Evolutionary conservation across 2,329 filamentous ascomycete species (phyloP), one percentile per base, ranked within the genome.

Genomic region (Trichophyton benhamiae): DNA sequence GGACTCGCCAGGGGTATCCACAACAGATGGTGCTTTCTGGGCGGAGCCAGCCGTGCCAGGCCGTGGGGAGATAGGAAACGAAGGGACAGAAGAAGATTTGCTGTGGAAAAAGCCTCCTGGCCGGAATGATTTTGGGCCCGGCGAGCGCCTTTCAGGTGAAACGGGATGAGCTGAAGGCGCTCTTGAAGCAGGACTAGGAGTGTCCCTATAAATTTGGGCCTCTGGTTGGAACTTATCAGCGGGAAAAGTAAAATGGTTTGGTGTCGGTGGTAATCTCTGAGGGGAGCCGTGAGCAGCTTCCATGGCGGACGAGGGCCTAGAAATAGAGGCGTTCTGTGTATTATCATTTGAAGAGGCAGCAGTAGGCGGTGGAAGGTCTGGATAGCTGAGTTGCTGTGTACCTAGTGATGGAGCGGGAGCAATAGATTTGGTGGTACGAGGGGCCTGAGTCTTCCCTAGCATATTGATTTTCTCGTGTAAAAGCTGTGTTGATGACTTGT

Each of bases 391-490:
- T 48, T 74, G 71, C 48, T 69, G 67, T 65, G 49, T n/a, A 55
- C 27, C 52, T 41, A 69, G 64, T n/a, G 69, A 66, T 17, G 68
- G 63, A 33, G 66, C 67, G 3, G 75, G 67, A 22, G 75, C 71
- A 48, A 78, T 78, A 7, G 77, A 79, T 63, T 79, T 78, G 5
- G 74, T 77, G 5, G 74, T 71, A 53, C 77, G 71, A 42, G 74
- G 70, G 66, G 78, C 70, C 60, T 78, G 77, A 63, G 81, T 75
- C 73, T 85, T 79, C 41, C 82, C 82, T 44, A 87, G 79, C 79
- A 86, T 83, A 64, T 86, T 95, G 68, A 99, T 97, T 68, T 91
- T 90, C 68, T 97, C 92, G 66, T 96, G 91, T 15, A 99, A 79
- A 49, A 89, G 82, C 72, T 97, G 91, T 0, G 94, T 96, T n/a